A percentile compares a stretch with the other conserved stretches of the same genome.
These are phyloP conservation scores for Phascolomyces articulosus DNA, from an alignment of 371 early-diverging fungal genomes.

Conservation along the genomic window DNA sequence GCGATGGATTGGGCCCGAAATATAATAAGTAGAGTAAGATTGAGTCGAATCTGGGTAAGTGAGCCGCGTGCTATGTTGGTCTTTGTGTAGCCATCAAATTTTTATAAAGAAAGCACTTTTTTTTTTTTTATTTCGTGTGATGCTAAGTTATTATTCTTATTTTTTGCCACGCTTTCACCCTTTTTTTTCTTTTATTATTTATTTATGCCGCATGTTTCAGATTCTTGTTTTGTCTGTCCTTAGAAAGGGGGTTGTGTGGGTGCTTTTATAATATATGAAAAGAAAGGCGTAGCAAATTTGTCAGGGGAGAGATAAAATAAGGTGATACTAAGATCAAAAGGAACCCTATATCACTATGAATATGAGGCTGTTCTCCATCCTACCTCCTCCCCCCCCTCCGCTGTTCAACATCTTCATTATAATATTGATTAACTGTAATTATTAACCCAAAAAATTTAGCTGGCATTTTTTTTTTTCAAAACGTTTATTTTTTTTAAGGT, in stretches of 20 bases:
- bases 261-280: not conserved
- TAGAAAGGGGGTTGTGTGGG: not conserved
- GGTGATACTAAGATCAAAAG: too few species aligned
- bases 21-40: not conserved
- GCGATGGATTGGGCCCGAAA: conserved; percentile 4
- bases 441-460: not conserved
- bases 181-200: too few species aligned
- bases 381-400: too few species aligned
- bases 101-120: not conserved
- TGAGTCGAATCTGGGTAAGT: conserved; percentile 10
- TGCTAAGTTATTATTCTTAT: too few species aligned
- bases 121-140: not conserved
- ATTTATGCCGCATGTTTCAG: conserved; percentile 12
- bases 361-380: too few species aligned
- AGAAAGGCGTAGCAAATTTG: not conserved
- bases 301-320: too few species aligned
- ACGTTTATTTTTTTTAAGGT: too few species aligned
- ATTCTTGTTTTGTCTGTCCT: not conserved
- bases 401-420: too few species aligned
- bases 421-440: too few species aligned
- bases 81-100: conserved; percentile 33
- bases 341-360: too few species aligned
- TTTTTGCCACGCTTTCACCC: conserved; percentile 7
- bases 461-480: not conserved
- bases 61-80: conserved; percentile 26